These are phyloP conservation scores for Aspergillus ellipticus DNA, from an alignment of 495 filamentous ascomycete species.

Conservation along the genomic window DNA sequence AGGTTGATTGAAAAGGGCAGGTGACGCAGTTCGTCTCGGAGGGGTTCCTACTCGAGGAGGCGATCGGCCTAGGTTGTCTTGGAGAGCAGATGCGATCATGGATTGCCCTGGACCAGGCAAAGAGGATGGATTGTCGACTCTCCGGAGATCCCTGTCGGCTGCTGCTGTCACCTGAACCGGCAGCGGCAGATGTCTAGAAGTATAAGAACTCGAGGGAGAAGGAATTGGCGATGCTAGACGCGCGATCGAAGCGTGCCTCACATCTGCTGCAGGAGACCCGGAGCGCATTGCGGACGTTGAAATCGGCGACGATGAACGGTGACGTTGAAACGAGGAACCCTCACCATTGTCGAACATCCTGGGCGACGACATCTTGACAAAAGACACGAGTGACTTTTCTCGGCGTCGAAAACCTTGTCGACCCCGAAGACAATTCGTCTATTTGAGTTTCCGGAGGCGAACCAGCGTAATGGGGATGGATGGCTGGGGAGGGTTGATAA, in stretches of 20 bases:
- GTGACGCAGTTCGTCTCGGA: constrained; percentile 54
- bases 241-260: constrained; percentile 64
- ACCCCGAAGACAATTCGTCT: constrained; percentile 5
- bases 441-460: constrained; percentile 3
- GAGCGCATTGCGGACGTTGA: constrained; percentile 33
- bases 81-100: constrained; percentile 71
- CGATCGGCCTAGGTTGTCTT: constrained; percentile 56
- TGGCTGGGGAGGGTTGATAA: background rate
- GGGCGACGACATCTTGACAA: constrained; percentile 25
- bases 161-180: constrained; percentile 27
- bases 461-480: background rate
- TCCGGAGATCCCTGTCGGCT: constrained; percentile 31
- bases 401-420: background rate
- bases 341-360: constrained; percentile 35
- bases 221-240: constrained; percentile 68
- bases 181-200: constrained; percentile 37
- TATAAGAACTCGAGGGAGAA: constrained; percentile 46
- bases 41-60: constrained; percentile 49
- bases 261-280: constrained; percentile 41
- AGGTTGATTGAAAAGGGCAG: constrained; percentile 41
- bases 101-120: constrained; percentile 66
- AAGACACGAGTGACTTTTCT: constrained; percentile 2
- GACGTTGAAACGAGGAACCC: constrained; percentile 32
- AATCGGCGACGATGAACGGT: constrained; percentile 36
- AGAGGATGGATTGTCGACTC: constrained; percentile 38